phyloP scores from a whole-genome alignment of 139 green algal genomes.

The Chlamydomonas asymmetrica region DNA sequence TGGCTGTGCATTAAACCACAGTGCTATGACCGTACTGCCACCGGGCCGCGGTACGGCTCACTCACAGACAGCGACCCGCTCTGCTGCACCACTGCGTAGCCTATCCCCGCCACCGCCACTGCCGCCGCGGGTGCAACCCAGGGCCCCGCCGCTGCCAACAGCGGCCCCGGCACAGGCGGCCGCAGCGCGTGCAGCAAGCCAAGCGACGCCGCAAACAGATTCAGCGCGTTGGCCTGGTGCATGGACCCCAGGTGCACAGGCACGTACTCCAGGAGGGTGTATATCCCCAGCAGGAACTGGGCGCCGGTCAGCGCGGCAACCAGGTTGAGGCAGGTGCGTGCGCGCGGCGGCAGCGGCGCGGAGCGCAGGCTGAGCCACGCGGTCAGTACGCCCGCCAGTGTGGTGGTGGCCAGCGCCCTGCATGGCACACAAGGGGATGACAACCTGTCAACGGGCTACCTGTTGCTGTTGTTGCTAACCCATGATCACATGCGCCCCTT shows the following conservation, averaged over 20 bases:
- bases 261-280: conserved; percentile 89
- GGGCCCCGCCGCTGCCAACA: conserved; percentile 16
- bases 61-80: conserved; percentile 17
- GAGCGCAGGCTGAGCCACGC: conserved; percentile 56
- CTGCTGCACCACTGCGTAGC: conserved; percentile 44
- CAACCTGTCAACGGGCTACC: neutral
- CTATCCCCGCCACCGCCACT: conserved; percentile 50
- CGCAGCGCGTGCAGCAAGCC: conserved; percentile 80
- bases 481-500: too few relatives aligned
- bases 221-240: conserved; percentile 82
- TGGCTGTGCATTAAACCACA: too few relatives aligned
- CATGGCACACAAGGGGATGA: neutral
- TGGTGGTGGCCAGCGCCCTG: conserved; percentile 75
- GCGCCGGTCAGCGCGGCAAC: conserved; percentile 51
- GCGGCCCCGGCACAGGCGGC: conserved; percentile 6
- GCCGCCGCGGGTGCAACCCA: conserved; percentile 51
- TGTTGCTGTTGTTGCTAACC: neutral
- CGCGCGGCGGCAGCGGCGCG: conserved; percentile 51
- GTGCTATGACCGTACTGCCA: neutral
- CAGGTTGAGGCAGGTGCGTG: conserved; percentile 43
- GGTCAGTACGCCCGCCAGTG: conserved; percentile 53
- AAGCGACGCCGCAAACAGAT: conserved; percentile 87
- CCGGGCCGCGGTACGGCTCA: neutral
- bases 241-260: conserved; percentile 81
- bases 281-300: conserved; percentile 80